These are phyloP conservation scores for Penicillium paneum DNA, from an alignment of 2,329 filamentous ascomycete species.

Conservation along the genomic window DNA sequence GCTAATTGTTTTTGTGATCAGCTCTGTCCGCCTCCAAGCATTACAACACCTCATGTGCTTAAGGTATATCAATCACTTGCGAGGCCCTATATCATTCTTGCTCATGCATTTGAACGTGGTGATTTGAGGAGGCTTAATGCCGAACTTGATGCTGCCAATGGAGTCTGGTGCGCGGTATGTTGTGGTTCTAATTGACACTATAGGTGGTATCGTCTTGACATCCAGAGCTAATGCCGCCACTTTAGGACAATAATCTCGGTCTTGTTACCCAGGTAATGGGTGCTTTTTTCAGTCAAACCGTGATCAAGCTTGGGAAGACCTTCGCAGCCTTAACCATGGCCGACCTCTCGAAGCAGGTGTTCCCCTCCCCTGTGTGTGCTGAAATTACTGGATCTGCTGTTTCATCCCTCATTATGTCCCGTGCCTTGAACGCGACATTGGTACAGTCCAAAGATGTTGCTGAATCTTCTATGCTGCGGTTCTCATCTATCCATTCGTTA, in stretches of 20 bases:
- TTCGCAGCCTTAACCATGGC: constrained; percentile 63
- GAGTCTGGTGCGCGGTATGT: constrained; percentile 59
- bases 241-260: constrained; percentile 66
- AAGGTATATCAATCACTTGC: constrained; percentile 59
- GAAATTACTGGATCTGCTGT: constrained; percentile 36
- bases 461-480: constrained; percentile 52
- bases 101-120: constrained; percentile 62
- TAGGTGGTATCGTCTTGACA: not conserved
- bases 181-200: not conserved
- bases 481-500: constrained; percentile 40
- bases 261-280: constrained; percentile 67
- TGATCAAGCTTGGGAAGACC: constrained; percentile 68
- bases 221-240: constrained; percentile 11
- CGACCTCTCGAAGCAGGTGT: constrained; percentile 42
- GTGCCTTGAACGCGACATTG: constrained; percentile 52
- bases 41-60: constrained; percentile 52
- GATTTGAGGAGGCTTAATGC: constrained; percentile 59
- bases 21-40: constrained; percentile 54
- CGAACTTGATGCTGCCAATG: constrained; percentile 59
- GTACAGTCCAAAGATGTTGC: constrained; percentile 41
- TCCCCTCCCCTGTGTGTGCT: constrained; percentile 24
- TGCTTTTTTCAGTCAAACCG: constrained; percentile 71
- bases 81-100: constrained; percentile 69
- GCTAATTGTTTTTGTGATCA: constrained; percentile 22
- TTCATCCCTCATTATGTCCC: constrained; percentile 48